phyloP scores from a whole-genome alignment of 352 stramenopile genomes.

The Globisporangium polare region DNA sequence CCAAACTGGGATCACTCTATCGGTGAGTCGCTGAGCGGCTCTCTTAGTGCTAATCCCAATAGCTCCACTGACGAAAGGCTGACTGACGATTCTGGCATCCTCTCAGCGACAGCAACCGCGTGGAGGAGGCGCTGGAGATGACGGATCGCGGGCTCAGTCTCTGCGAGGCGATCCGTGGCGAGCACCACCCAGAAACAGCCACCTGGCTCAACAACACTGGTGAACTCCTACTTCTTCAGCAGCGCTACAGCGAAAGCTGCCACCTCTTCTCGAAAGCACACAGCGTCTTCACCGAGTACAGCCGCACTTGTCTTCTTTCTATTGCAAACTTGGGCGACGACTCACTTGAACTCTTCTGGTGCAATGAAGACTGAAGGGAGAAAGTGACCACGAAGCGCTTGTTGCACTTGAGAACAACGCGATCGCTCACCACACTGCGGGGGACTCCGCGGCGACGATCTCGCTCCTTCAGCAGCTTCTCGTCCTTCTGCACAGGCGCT shows the following conservation, averaged over 20 bases:
- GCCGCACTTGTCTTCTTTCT: neutral
- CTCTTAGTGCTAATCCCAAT: neutral
- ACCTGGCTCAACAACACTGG: conserved; percentile 41
- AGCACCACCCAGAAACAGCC: conserved; percentile 31
- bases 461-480: conserved; percentile 30
- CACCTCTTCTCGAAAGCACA: conserved; percentile 35
- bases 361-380: conserved; percentile 27
- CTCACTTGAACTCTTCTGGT: neutral
- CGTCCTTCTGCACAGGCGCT: conserved; percentile 23
- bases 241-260: conserved; percentile 26
- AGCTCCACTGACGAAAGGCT: neutral
- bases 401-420: conserved; percentile 48
- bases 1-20: conserved; percentile 41
- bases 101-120: conserved; percentile 18
- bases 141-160: conserved; percentile 37
- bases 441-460: conserved; percentile 18
- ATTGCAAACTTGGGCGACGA: neutral
- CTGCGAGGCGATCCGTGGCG: conserved; percentile 32
- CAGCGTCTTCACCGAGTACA: conserved; percentile 25
- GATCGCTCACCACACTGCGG: conserved; percentile 22
- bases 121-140: conserved; percentile 29
- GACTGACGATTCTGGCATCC: neutral
- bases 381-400: conserved; percentile 26
- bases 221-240: conserved; percentile 30
- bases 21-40: conserved; percentile 12